Base-by-base conservation (phyloP, 169 alveolate genomes). In the Toxoplasma gondii region DNA sequence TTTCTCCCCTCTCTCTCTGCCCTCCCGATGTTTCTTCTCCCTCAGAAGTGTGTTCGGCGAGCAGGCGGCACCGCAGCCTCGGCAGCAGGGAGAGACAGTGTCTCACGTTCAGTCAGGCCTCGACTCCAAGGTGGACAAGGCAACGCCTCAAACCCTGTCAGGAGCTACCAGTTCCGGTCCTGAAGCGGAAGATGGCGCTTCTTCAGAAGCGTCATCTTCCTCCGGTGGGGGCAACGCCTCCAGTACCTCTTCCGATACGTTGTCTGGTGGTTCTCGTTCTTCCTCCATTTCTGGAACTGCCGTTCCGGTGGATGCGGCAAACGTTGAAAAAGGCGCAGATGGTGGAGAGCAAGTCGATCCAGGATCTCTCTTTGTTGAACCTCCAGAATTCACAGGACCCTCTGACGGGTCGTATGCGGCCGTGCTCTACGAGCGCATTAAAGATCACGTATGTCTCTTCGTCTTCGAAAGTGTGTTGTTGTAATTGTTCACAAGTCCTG, bases 381-480 rank as follows among this genome's bases (percentile, higher is more conserved):
- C 74, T 16, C 9, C 74, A 64, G n/a, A 64, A 16, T 16, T 27
- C 74, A 19, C 74, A 4, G 74, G 45, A n/a, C 84, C 84, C 9
- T 74, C 27, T 22, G 84, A 74, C 19, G 84, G 43, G 39, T 74
- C 84, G 39, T 74, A 74, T 44, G 84, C 84, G 5, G 84, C 84
- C 19, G 84, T 74, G 5, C 84, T 74, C 38, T 36, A 74, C 39
- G 45, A 74, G 43, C 39, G 43, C 39, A 74, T 74, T 4, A 74
- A 36, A 74, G 84, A 31, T 7, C 49, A 74, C 49, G 84, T 74
- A n/a, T 31, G 84, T 7, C 84, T 74, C 84, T 22, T n/a, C n/a
- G 27, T 74, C 43, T 24, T 10, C 12, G 1, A 1, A 44, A 22
- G n/a, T 12, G 9, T 31, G 24, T 74, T 44, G 43, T 7, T 22